Percentiles rank a stretch among this genome's conserved stretches.
phyloP scores from a whole-genome alignment of 148 eudicot genomes.

The Talinum fruticosum region DNA sequence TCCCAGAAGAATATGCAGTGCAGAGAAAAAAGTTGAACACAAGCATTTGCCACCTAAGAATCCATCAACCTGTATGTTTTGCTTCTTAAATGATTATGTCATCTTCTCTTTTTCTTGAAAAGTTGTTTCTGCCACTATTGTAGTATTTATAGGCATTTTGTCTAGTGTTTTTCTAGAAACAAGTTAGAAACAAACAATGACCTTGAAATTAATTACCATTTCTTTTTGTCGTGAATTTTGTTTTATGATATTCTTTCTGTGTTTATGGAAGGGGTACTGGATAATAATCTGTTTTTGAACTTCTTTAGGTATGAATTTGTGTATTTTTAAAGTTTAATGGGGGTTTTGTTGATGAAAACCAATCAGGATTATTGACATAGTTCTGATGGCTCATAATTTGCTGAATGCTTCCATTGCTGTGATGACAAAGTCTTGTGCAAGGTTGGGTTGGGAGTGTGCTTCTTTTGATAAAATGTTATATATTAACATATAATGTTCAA shows the following conservation, averaged over 20 bases:
- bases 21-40: slow-evolving; percentile 37
- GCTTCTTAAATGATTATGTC: neutral
- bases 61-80: slow-evolving; percentile 39
- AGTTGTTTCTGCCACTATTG: neutral
- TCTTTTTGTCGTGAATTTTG: neutral
- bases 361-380: neutral
- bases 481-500: too few species aligned
- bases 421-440: neutral
- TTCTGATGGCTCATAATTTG: neutral
- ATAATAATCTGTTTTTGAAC: neutral
- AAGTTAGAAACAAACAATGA: neutral
- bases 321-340: too few species aligned
- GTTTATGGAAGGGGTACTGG: neutral
- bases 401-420: neutral
- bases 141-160: neutral
- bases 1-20: slow-evolving; percentile 44
- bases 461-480: too few species aligned
- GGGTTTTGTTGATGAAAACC: neutral
- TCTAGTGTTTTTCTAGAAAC: neutral
- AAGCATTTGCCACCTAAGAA: slow-evolving; percentile 36
- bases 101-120: neutral
- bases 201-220: neutral
- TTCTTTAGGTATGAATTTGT: neutral
- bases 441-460: too few species aligned
- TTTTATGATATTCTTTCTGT: neutral